Evolutionary conservation across 495 filamentous ascomycete genomes (phyloP).

Genomic region (Tetracladium setigerum): DNA sequence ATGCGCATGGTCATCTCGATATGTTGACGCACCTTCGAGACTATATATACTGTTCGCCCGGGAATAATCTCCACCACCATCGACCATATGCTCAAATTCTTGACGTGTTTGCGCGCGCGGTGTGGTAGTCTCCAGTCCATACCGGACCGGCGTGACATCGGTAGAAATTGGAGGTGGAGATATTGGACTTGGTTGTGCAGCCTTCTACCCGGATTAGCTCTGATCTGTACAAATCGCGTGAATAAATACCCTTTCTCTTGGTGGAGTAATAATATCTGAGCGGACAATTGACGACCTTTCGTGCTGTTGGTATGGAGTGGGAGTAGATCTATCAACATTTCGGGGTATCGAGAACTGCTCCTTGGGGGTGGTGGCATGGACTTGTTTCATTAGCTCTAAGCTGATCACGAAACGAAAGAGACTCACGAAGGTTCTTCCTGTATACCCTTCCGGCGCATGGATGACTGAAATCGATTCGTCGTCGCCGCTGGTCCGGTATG

Average conservation of each 20-base stretch:
- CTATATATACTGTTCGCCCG: conserved; percentile 48
- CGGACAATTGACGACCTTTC: conserved; percentile 9
- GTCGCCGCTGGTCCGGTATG: conserved; percentile 44
- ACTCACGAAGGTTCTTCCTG: conserved; percentile 56
- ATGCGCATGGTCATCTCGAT: background rate
- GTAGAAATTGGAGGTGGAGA: conserved; percentile 65
- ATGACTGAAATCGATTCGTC: conserved; percentile 82
- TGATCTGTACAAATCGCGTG: background rate
- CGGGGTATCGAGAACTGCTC: conserved; percentile 26
- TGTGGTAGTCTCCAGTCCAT: conserved; percentile 62
- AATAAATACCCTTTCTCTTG: too few relatives aligned
- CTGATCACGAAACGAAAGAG: background rate
- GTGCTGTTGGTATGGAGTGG: conserved; percentile 18
- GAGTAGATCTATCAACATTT: conserved; percentile 19
- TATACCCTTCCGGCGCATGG: conserved; percentile 75
- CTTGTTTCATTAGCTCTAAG: conserved; percentile 10
- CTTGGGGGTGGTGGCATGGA: conserved; percentile 8
- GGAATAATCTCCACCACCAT: conserved; percentile 28
- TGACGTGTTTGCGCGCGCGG: conserved; percentile 75
- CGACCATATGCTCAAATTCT: conserved; percentile 51
- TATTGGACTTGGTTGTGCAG: conserved; percentile 29
- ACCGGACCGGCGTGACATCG: conserved; percentile 53
- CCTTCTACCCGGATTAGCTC: conserved; percentile 8
- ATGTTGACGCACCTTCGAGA: conserved; percentile 56
- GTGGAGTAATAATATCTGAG: too few relatives aligned